Evolutionary conservation across 805 yeast genomes (phyloP).

Genomic region (Komagataella pseudopastoris): DNA sequence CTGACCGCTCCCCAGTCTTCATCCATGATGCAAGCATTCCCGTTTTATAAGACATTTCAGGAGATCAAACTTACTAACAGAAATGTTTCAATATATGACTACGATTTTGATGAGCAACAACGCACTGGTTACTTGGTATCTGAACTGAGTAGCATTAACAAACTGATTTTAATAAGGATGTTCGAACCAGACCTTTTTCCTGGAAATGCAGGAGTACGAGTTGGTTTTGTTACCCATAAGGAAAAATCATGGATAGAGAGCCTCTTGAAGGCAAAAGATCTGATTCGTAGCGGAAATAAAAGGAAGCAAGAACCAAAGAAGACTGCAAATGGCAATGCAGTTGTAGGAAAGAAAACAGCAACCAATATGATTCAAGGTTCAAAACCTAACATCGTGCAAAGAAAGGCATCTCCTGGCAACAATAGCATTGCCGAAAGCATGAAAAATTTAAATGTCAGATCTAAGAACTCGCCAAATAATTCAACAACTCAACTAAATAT

Average conservation of each 20-base stretch:
- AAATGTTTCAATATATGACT: slow-evolving; percentile 65
- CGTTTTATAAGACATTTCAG: slow-evolving; percentile 16
- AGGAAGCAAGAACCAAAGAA: slow-evolving; percentile 12
- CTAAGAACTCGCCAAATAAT: slow-evolving; percentile 3
- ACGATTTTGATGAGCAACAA: slow-evolving; percentile 52
- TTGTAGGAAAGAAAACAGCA: background rate
- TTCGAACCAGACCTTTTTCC: slow-evolving; percentile 10
- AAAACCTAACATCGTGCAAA: background rate
- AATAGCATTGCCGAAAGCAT: background rate
- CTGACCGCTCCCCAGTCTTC: slow-evolving; percentile 17
- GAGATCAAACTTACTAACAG: slow-evolving; percentile 33
- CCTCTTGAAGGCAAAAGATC: slow-evolving; percentile 48
- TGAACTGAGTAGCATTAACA: slow-evolving; percentile 43
- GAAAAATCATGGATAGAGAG: slow-evolving; percentile 58
- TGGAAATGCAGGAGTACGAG: slow-evolving; percentile 22
- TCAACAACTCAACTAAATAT: slow-evolving; percentile 1
- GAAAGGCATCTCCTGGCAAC: background rate
- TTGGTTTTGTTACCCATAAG: slow-evolving; percentile 28
- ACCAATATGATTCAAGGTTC: background rate
- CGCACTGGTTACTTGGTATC: slow-evolving; percentile 50
- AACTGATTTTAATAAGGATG: slow-evolving; percentile 34
- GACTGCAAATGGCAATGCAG: slow-evolving; percentile 2
- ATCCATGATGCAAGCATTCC: slow-evolving; percentile 27
- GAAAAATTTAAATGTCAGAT: slow-evolving; percentile 4
- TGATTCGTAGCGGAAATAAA: slow-evolving; percentile 16